Conservation (phyloP, 192 early-diverging fungal genomes). For the Coemansia sp. region DNA sequence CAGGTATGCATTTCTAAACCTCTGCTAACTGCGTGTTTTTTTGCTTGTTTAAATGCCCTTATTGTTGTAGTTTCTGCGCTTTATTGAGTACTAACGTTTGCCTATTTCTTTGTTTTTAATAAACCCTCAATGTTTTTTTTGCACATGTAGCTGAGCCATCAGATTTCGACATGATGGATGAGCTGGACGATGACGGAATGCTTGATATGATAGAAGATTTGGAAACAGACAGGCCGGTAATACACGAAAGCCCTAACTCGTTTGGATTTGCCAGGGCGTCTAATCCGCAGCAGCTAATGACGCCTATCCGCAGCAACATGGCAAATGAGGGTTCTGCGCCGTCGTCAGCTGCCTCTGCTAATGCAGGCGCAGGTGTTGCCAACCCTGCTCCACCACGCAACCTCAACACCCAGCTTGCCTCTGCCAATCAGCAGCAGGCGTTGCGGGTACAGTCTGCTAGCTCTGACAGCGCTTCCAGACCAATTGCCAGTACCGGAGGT, state of each 20-base stretch:
- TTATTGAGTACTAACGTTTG: not conserved
- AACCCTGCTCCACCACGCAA: conserved; percentile 6
- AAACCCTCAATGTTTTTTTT: not conserved
- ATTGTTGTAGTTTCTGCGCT: not conserved
- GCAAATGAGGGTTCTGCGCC: conserved; percentile 4
- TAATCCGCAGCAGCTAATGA: conserved; percentile 7
- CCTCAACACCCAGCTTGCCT: not conserved
- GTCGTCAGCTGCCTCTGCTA: not conserved
- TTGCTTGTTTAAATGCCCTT: not conserved
- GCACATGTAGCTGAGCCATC: conserved; percentile 3
- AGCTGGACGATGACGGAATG: conserved; percentile 27
- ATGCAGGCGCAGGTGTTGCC: not conserved
- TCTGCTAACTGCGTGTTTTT: not conserved
- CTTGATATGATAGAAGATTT: conserved; percentile 34
- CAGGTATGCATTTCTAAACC: conserved; percentile 4
- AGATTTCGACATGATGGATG: conserved; percentile 44
- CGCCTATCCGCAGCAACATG: conserved; percentile 7
- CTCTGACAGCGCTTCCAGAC: not conserved
- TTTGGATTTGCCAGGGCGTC: conserved; percentile 8
- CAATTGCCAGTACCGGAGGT: not conserved
- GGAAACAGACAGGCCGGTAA: conserved; percentile 42
- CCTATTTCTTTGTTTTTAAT: conserved; percentile 2
- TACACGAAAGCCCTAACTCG: conserved; percentile 29
- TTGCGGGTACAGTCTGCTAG: not conserved
- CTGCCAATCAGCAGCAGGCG: conserved; percentile 7